Conservation (phyloP, 2,329 filamentous ascomycete species). For the Aspergillus luchuensis region DNA sequence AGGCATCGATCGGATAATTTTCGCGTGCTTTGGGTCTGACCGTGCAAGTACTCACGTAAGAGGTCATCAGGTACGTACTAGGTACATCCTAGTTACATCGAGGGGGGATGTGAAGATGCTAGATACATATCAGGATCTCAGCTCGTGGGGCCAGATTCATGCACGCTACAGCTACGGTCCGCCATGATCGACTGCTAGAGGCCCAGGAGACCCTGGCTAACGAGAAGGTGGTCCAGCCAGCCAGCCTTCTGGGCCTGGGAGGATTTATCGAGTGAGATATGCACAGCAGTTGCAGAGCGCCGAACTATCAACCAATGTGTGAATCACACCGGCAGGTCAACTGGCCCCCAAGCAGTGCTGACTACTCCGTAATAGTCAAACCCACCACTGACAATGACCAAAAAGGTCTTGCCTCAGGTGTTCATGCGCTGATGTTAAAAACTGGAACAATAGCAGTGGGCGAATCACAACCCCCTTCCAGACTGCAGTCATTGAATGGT, state of each 20-base stretch:
- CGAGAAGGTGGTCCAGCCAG: neutral
- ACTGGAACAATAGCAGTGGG: neutral
- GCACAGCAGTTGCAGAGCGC: neutral
- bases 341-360: neutral
- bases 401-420: neutral
- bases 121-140: neutral
- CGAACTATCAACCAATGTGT: neutral
- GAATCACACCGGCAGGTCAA: no score
- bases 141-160: neutral
- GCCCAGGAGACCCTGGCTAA: neutral
- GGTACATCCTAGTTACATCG: no score
- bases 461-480: neutral
- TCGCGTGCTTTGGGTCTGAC: no score
- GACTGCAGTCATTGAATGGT: neutral
- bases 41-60: no score
- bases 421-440: neutral
- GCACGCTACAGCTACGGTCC: neutral
- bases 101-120: neutral
- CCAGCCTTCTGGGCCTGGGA: neutral
- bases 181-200: neutral
- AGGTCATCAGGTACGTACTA: no score
- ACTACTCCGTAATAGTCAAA: neutral
- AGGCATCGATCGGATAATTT: no score
- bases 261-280: neutral
- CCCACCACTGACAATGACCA: neutral